Evolutionary conservation across 805 yeast species (phyloP), one percentile per base, ranked within the genome.

Genomic region (Zygoascus bituminiphila): DNA sequence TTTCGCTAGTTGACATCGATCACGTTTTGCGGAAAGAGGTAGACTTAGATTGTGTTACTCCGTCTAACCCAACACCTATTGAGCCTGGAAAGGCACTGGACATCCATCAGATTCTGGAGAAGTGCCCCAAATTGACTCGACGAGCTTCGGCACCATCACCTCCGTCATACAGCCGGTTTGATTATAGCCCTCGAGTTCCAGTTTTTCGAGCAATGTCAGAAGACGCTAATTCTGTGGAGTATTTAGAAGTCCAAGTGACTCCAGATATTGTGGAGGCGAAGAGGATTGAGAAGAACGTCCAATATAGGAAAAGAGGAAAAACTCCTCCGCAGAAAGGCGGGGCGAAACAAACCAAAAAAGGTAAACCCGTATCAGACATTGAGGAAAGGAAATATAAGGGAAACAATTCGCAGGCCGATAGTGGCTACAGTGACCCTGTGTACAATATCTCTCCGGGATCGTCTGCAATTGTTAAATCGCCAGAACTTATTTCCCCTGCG

Each of bases 1-100:
- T 93, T 62, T 86, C 96, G 1, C 88, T 88, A 35, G 88, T 93
- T 36, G 99, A 93, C 61, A 77, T 94, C 47, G 99, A 93, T 61
- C 77, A 75, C 52, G 84, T 91, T 3, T 67, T 94, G 56, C 72
- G 99, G 56, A 93, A 93, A 60, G 98, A 94, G 57, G 98, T 91
- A n/a, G 80, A 81, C 54, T 70, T 88, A 72, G 88, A 83, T 53
- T 91, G 98, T 65, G 73, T 88, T 2, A 94, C 98, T 0, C 96
- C 97, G 0, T 87, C 96, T 0, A 82, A 88, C 57, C 79, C 82
- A 0, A 56, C 61, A 5, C 68, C 91, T 0, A 81, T 89, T 15
- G 76, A 84, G 1, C 83, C 81, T 5, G 99, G 99, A 9, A 88
- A 84, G 61, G 77, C 87, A 0, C 59, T 85, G 14, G 79, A 79